Conservation (phyloP, 1,284 basidiomycete genomes). For the Golubevia pallescens region DNA sequence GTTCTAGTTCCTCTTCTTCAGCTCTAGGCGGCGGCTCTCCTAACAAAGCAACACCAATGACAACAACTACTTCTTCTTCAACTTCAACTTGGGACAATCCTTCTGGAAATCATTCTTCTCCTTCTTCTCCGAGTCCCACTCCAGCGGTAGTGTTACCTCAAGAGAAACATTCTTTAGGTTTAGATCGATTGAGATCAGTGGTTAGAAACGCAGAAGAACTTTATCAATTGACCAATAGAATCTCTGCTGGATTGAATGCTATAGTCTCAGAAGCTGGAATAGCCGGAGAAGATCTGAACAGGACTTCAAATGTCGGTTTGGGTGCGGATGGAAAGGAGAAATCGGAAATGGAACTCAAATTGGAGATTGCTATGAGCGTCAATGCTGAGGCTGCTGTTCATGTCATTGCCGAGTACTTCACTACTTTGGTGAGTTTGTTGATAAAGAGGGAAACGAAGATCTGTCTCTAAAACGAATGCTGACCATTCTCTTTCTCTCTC, state of each 20-base stretch:
- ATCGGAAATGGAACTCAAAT: constrained; percentile 19
- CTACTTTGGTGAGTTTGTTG: not conserved
- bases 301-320: constrained; percentile 14
- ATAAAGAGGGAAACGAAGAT: constrained; percentile 10
- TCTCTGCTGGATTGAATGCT: constrained; percentile 33
- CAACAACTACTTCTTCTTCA: not conserved
- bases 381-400: constrained; percentile 22
- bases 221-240: constrained; percentile 37
- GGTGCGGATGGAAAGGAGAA: not conserved
- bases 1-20: not conserved
- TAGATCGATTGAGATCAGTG: constrained; percentile 28
- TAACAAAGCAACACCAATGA: no score
- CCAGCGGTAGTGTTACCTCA: not conserved
- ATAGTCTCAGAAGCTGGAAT: constrained; percentile 19
- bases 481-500: not conserved
- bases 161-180: not conserved
- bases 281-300: constrained; percentile 11
- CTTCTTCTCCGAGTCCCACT: not conserved
- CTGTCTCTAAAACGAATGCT: no score
- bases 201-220: constrained; percentile 50
- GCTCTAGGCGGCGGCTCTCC: not conserved
- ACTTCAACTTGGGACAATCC: not conserved
- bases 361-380: constrained; percentile 29
- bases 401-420: constrained; percentile 20
- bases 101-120: not conserved